These are phyloP conservation scores for Aegilops speltoides DNA, from an alignment of 176 grass and related monocot genomes.

Conservation along the genomic window DNA sequence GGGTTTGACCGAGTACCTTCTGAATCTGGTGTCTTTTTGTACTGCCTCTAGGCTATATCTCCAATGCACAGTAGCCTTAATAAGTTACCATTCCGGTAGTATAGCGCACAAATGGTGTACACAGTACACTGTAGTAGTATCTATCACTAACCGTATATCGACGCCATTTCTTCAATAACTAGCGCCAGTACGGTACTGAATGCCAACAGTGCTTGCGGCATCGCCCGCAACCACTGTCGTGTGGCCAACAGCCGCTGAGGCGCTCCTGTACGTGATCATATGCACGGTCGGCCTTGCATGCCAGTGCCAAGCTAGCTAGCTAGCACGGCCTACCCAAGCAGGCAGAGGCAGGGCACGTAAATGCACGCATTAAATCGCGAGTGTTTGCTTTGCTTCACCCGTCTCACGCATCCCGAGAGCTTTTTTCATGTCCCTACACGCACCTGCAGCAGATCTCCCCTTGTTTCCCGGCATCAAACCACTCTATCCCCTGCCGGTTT, in stretches of 20 bases:
- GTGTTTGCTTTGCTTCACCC: slow-evolving; percentile 14
- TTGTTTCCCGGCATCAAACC: slow-evolving; percentile 60
- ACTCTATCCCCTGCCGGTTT: background rate
- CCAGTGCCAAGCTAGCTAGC: background rate
- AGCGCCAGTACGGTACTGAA: background rate
- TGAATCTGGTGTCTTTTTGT: background rate
- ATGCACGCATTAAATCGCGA: slow-evolving; percentile 35
- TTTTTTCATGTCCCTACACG: background rate
- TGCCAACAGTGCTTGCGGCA: background rate
- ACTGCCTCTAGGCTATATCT: background rate
- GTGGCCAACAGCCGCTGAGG: background rate
- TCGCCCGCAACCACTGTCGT: background rate
- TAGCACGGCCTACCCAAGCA: background rate
- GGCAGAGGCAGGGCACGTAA: slow-evolving; percentile 6
- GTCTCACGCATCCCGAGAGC: slow-evolving; percentile 7
- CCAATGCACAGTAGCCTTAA: background rate
- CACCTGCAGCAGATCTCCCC: slow-evolving; percentile 33
- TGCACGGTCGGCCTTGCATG: slow-evolving; percentile 19
- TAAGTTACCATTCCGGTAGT: background rate
- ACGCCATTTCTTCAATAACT: background rate
- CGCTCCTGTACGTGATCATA: slow-evolving; percentile 12
- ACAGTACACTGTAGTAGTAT: background rate
- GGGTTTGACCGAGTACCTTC: background rate
- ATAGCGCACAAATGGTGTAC: background rate
- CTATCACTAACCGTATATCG: background rate